Conservation (phyloP, 2,329 filamentous ascomycete species). For the Periconia sp. region DNA sequence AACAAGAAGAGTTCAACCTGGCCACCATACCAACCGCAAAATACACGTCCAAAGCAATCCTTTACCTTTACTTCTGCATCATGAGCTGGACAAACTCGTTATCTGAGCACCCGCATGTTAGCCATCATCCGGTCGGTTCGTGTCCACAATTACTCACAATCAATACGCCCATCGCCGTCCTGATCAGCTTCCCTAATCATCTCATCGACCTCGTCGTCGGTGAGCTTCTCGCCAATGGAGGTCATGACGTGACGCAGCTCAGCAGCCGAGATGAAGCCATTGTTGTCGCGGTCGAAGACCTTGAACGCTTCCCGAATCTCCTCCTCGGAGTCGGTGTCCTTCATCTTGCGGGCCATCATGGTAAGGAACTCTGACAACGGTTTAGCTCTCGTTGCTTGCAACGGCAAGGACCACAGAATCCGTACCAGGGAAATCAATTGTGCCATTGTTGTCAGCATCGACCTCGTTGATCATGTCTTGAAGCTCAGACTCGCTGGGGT, state of each 20-base stretch:
- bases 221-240: conserved; percentile 65
- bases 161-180: conserved; percentile 65
- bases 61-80: conserved; percentile 54
- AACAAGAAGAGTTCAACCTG: conserved; percentile 29
- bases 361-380: conserved; percentile 59
- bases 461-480: conserved; percentile 70
- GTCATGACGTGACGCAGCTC: conserved; percentile 66
- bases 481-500: conserved; percentile 63
- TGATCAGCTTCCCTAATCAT: conserved; percentile 68
- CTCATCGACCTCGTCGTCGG: conserved; percentile 64
- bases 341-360: conserved; percentile 67
- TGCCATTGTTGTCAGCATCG: conserved; percentile 65
- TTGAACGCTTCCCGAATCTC: conserved; percentile 68
- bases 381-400: conserved; percentile 8
- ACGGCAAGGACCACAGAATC: background rate
- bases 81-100: conserved; percentile 60
- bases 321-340: conserved; percentile 63
- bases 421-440: conserved; percentile 64
- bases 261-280: conserved; percentile 64
- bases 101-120: conserved; percentile 40
- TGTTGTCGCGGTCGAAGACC: conserved; percentile 67
- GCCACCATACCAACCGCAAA: conserved; percentile 31
- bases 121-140: background rate
- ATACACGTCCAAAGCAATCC: conserved; percentile 26
- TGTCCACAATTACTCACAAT: conserved; percentile 51